Percentiles rank a stretch among this genome's conserved stretches.
These are phyloP conservation scores for Hawksworthiomyces lignivorus DNA, from an alignment of 2,329 filamentous ascomycete genomes.

Conservation along the genomic window DNA sequence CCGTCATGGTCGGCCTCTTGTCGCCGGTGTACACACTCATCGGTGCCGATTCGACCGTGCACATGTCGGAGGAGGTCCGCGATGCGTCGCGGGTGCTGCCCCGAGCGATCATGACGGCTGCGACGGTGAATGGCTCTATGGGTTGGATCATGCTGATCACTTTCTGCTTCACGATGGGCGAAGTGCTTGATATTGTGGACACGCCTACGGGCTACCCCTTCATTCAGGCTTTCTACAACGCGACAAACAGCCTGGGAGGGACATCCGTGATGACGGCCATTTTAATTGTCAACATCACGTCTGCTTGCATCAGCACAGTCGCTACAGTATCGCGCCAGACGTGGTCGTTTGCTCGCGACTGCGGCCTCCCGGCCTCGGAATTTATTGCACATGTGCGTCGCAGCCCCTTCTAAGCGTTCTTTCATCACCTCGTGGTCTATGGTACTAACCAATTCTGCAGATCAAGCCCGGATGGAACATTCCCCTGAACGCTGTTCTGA, in stretches of 20 bases:
- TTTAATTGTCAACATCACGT: conserved; percentile 39
- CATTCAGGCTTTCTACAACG: conserved; percentile 49
- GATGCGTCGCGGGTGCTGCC: conserved; percentile 28
- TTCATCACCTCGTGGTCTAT: too few relatives aligned
- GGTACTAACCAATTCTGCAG: too few relatives aligned
- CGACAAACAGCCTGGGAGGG: conserved; percentile 37
- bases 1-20: conserved; percentile 39
- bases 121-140: conserved; percentile 27
- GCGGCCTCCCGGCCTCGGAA: conserved; percentile 31
- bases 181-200: conserved; percentile 15
- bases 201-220: conserved; percentile 47
- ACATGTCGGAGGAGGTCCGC: conserved; percentile 32
- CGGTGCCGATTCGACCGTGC: conserved; percentile 27
- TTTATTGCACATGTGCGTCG: conserved; percentile 32
- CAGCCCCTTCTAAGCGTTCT: too few relatives aligned
- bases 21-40: conserved; percentile 29
- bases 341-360: conserved; percentile 47
- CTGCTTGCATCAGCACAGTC: conserved; percentile 44
- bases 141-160: conserved; percentile 31
- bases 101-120: conserved; percentile 27
- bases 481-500: conserved; percentile 37
- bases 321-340: conserved; percentile 50
- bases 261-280: conserved; percentile 43
- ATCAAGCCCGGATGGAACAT: conserved; percentile 26
- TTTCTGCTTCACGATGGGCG: conserved; percentile 28